Percentiles rank a stretch among this genome's conserved stretches.
Evolutionary conservation across 78 protist species (phyloP).

Genomic region (Dictyostelium capitatum): DNA sequence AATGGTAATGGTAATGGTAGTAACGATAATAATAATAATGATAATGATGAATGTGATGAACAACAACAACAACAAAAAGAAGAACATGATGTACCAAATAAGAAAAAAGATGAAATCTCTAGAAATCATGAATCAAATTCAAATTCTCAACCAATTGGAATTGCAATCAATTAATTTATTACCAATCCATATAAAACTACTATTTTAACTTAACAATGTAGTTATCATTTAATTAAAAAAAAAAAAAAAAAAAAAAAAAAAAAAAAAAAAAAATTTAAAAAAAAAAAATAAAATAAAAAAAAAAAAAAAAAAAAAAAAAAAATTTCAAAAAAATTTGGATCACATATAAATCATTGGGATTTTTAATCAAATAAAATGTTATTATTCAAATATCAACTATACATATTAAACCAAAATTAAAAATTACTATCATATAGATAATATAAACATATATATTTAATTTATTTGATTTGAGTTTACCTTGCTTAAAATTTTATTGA

Average conservation of each 20-base stretch:
- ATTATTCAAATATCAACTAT: no score
- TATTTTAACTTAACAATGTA: no score
- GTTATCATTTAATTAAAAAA: neutral
- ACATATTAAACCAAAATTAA: no score
- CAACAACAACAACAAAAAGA: neutral
- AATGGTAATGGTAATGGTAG: neutral
- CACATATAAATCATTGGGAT: no score
- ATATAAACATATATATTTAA: no score
- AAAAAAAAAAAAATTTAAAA: neutral
- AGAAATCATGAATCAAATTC: slow-evolving; percentile 6
- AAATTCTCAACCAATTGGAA: slow-evolving; percentile 3
- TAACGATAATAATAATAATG: neutral
- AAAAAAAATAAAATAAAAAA: neutral
- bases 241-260: neutral
- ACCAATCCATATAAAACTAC: neutral
- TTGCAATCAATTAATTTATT: neutral
- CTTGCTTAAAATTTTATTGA: no score
- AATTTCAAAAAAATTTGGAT: no score
- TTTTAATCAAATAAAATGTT: no score
- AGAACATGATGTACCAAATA: slow-evolving; percentile 7
- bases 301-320: neutral
- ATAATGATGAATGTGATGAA: neutral
- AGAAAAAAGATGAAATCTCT: neutral
- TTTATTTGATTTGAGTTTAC: no score
- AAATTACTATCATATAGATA: no score